Conservation (phyloP, 2,329 filamentous ascomycete genomes). For the Pyricularia pennisetigena region DNA sequence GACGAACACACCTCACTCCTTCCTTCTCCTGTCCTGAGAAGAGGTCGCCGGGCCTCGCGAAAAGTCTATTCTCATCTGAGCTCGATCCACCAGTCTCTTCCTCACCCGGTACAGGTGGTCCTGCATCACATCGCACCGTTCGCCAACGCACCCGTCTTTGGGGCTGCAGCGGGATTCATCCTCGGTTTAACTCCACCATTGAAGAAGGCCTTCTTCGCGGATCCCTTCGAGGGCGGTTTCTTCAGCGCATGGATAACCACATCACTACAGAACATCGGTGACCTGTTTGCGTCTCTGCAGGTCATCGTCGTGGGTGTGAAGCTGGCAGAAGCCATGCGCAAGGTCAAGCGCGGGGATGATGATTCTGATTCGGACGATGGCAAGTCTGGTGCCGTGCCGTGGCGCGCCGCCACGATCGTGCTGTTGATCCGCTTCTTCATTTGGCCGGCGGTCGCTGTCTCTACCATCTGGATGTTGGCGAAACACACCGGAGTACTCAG, state of each 20-base stretch:
- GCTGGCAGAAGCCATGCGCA: constrained; percentile 41
- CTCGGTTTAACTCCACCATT: constrained; percentile 50
- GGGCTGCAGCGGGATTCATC: constrained; percentile 46
- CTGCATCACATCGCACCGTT: constrained; percentile 22
- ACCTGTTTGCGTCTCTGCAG: constrained; percentile 54
- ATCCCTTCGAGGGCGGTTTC: constrained; percentile 47
- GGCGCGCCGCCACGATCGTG: constrained; percentile 38
- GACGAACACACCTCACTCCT: neutral
- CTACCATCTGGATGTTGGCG: constrained; percentile 40
- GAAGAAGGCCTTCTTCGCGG: constrained; percentile 51
- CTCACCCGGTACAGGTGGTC: neutral
- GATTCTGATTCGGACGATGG: constrained; percentile 9
- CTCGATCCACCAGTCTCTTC: neutral
- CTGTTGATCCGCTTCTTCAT: constrained; percentile 47
- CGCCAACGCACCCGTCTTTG: constrained; percentile 51
- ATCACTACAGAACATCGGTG: constrained; percentile 50
- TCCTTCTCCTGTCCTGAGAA: constrained; percentile 5
- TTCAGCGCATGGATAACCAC: constrained; percentile 58
- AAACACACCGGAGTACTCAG: constrained; percentile 39
- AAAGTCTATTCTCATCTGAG: neutral
- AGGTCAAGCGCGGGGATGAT: constrained; percentile 22
- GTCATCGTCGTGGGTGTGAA: constrained; percentile 60
- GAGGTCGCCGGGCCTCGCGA: neutral
- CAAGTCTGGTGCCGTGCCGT: constrained; percentile 32
- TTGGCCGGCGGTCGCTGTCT: constrained; percentile 36